Evolutionary conservation across 164 flowering plant species (phyloP), one percentile per base, ranked within the genome.

Genomic region (Annona squamosa): DNA sequence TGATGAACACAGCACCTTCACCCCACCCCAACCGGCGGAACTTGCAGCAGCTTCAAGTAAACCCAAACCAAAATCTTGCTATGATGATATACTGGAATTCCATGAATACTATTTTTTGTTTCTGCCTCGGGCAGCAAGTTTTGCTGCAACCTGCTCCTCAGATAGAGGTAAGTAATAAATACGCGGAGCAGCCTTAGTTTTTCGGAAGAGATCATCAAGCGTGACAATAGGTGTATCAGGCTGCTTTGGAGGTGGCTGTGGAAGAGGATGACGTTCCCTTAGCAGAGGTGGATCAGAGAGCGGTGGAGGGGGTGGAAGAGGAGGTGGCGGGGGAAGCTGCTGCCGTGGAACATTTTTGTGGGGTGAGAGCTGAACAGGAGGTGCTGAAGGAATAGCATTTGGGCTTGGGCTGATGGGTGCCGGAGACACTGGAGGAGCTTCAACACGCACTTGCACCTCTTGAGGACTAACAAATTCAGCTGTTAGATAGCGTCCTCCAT

Each of bases 391-490:
- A 48, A 74, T 41, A 12, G 79, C 57, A 10, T 37, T 48, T 17
- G 75, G 67, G 47, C 48, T 65, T 68, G 66, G 67, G 74, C 69
- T 79, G 59, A 70, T 68, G 12, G 77, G 71, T 6, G 72, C 78
- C 1, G 89, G 87, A 77, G 87, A 52, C 48, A 48, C 72, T 37
- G 77, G 81, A 59, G 88, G 87, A 70, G 84, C 80, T 73, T 93
- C 95, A 18, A 78, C 61, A 41, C 82, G 79, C 19, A 74, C 67
- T 79, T 88, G 85, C 48, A 94, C 99, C 73, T 92, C 97, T 72
- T 90, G 88, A 5, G 91, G 91, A 43, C 90, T 96, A 65, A 94
- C 99, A 86, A 91, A 94, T 71, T 94, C 99, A 42, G 96, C 99
- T 1, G 77, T 76, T 41, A 94, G 81, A 16, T 83, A 84, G 42